Conservation (phyloP, 768 basidiomycete species). For the Naganishia kalamii region DNA sequence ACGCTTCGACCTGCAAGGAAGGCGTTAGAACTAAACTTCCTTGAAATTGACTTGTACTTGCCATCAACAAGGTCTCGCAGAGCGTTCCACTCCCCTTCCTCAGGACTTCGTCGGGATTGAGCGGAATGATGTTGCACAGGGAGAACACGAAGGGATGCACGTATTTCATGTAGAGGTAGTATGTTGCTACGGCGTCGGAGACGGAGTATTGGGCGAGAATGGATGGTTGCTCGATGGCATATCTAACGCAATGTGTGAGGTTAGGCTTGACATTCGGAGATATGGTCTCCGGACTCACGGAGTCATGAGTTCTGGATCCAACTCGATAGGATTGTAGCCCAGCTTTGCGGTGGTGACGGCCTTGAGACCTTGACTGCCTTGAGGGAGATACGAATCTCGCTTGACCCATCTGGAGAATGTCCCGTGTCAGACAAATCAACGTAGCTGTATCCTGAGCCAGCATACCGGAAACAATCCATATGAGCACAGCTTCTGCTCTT, state of each 20-base stretch:
- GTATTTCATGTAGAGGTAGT: constrained; percentile 99
- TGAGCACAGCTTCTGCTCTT: constrained; percentile 87
- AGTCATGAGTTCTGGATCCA: constrained; percentile 98
- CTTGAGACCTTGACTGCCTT: constrained; percentile 96
- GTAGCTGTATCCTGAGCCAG: background rate
- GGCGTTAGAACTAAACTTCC: background rate
- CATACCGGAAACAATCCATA: constrained; percentile 90
- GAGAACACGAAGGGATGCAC: constrained; percentile 99
- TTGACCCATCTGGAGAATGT: constrained; percentile 70
- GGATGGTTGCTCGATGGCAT: constrained; percentile 93
- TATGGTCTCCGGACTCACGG: constrained; percentile 58
- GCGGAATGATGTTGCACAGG: constrained; percentile 95
- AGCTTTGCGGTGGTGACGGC: constrained; percentile 94
- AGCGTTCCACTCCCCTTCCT: constrained; percentile 93
- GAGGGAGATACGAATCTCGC: constrained; percentile 94
- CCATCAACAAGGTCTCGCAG: constrained; percentile 97
- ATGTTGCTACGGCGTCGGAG: constrained; percentile 99
- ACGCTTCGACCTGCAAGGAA: constrained; percentile 78
- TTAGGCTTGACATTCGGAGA: background rate
- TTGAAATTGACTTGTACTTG: constrained; percentile 46
- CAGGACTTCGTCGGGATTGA: constrained; percentile 91
- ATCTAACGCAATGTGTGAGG: constrained; percentile 52
- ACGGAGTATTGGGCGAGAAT: constrained; percentile 94
- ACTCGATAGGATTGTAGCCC: constrained; percentile 91
- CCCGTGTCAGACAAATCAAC: background rate